Evolutionary conservation across 1,139 yeast genomes (phyloP), one percentile per base, ranked within the genome.

Genomic region (Lodderomyces parapsilosis): DNA sequence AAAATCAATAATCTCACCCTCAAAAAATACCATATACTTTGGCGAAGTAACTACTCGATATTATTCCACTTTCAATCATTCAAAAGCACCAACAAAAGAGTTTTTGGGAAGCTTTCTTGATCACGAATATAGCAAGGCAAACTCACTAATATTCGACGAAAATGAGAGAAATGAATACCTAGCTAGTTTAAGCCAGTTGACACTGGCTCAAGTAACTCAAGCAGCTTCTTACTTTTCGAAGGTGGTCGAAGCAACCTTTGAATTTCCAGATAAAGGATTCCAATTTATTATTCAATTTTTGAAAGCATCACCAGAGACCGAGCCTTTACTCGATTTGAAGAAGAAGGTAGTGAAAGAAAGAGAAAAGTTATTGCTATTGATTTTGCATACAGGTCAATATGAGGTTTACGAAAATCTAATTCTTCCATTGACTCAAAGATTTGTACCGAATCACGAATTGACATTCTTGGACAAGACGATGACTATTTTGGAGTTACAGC

Each of bases 81-180:
- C 33, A 9, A 27, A 34, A n/a, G 40, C 37, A 3, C 40, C 41
- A 15, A 36, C 41, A 1, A 23, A 32, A n/a, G 31, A 25, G 14
- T 28, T 43, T 31, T 25, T 41, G 28, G 39, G 40, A 3, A 39
- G 38, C 33, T 43, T 36, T 17, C 35, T 47, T 18, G 38, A 30
- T 14, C 39, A 44, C 22, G 36, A 46, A 28, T 55, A 52, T 37
- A 40, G 51, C 6, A 50, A 47, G 30, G 48, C 55, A 19, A 50
- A 52, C 28, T 44, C 46, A 18, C 44, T 58, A 31, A 43, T 58
- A 7, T 40, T 43, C 19, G 53, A 53, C 36, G 38, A 37, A 13
- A 44, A 43, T 9, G 28, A 48, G 14, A 35, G 54, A 35, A 34
- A 19, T 1, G 39, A 47, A 23, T 59, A 53, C 43, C 34, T 57